A percentile compares a stretch with the other conserved stretches of the same genome.
These are phyloP conservation scores for Leishmania lainsoni DNA, from an alignment of 208 protist genomes.

Conservation along the genomic window DNA sequence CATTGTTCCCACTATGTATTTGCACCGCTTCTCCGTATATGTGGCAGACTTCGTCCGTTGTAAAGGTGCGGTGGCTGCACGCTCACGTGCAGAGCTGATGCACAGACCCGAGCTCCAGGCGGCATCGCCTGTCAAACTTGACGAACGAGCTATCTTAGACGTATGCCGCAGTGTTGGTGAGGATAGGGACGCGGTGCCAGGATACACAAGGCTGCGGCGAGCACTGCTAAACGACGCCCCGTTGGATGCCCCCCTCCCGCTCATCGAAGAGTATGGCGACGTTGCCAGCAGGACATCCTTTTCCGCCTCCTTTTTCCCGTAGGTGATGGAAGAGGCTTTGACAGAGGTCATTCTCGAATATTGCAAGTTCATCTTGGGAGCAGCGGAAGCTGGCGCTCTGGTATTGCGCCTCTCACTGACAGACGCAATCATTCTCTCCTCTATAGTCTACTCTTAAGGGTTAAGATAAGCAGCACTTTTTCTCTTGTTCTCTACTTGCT, in stretches of 20 bases:
- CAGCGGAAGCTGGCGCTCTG: constrained; percentile 3
- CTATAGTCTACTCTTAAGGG: background rate
- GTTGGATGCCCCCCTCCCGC: constrained; percentile 3
- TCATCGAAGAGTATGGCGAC: background rate
- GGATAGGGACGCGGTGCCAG: background rate
- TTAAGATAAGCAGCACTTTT: background rate
- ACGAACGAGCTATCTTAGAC: background rate
- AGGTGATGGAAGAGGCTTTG: background rate
- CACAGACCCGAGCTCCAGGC: constrained; percentile 18
- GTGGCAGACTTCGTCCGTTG: constrained; percentile 13
- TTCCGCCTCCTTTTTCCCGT: background rate
- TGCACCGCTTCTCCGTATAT: constrained; percentile 27
- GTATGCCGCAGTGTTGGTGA: constrained; percentile 3
- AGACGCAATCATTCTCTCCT: constrained; percentile 9
- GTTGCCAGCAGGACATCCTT: background rate
- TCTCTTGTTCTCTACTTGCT: constrained; percentile 1
- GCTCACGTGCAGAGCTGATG: constrained; percentile 14
- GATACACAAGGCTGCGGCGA: constrained; percentile 1
- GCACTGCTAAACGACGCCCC: constrained; percentile 12
- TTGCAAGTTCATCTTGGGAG: constrained; percentile 9
- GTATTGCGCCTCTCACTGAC: constrained; percentile 9
- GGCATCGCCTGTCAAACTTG: constrained; percentile 1
- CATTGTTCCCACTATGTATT: constrained; percentile 66
- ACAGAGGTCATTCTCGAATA: background rate
- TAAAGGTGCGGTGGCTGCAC: constrained; percentile 14